Evolutionary conservation across 805 yeast species (phyloP), one percentile per base, ranked within the genome.

Genomic region (Priceomyces fermenticarens): DNA sequence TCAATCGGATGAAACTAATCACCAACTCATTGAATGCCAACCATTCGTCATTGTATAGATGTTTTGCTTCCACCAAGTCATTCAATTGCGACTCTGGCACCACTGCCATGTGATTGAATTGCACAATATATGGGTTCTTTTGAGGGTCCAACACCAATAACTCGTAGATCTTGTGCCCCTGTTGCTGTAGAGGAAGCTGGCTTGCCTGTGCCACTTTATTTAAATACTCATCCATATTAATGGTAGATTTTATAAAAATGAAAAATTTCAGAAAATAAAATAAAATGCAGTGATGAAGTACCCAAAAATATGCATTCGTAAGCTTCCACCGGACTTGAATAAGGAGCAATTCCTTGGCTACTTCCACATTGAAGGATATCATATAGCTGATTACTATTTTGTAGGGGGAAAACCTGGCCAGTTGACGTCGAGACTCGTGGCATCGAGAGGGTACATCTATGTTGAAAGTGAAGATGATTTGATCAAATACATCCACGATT

Each of bases 1-100:
- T 63, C 39, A 77, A 65, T 28, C 55, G 53, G 10, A 83, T 52
- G 53, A 78, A 83, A 2, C 78, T 61, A 0, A 55, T 51, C 0
- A 78, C 54, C 9, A 75, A 50, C 8, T 61, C 62, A 36, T 72
- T 75, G 48, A 80, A 76, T 0, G 79, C 72, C 7, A 57, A 44
- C 75, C 75, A 70, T n/a, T 68, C 72, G 14, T 56, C 62, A 23
- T 57, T 55, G 41, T 51, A 62, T 30, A 57, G 46, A 10, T 51
- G 43, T 12, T 56, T 48, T 4, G 38, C 42, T 23, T 63, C 63
- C 15, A 65, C 43, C 5, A 51, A 29, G 3, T 36, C 36, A n/a
- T 52, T 38, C 8, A 56, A 29, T 25, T 52, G 51, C 8, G 46
- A 25, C 27, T 52, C 52, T 10, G 43, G 37, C 20, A 55, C 35